Percentiles rank a stretch among this genome's conserved stretches.
Conservation (phyloP, 2,329 filamentous ascomycete species). For the Emericellopsis atlantica region DNA sequence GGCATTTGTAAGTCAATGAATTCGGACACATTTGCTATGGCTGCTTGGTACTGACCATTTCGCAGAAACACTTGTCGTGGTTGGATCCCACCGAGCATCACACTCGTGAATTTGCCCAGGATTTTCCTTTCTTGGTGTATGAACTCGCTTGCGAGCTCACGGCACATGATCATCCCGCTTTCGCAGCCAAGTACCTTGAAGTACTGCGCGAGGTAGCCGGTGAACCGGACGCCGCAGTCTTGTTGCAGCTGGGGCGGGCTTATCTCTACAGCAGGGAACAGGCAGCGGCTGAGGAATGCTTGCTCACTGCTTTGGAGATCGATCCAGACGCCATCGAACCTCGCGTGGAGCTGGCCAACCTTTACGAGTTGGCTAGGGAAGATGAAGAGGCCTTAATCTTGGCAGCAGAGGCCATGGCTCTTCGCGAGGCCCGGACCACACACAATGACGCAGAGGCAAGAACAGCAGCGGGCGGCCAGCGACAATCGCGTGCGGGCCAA, state of each 20-base stretch:
- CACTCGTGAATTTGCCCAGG: conserved; percentile 35
- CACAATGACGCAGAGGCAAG: too few species aligned
- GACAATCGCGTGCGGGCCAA: too few species aligned
- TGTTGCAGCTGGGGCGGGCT: conserved; percentile 51
- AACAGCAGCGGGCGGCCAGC: too few species aligned
- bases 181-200: conserved; percentile 43
- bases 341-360: conserved; percentile 65
- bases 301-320: conserved; percentile 59
- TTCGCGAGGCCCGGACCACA: conserved; percentile 32
- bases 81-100: conserved; percentile 50
- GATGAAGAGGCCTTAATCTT: conserved; percentile 67
- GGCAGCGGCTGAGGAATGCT: conserved; percentile 63
- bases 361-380: conserved; percentile 67
- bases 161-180: conserved; percentile 11
- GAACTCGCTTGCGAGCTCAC: conserved; percentile 42
- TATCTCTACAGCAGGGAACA: conserved; percentile 52
- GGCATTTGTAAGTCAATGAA: conserved; percentile 47
- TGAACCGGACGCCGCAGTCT: conserved; percentile 35
- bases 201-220: conserved; percentile 35
- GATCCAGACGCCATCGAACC: conserved; percentile 64
- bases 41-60: conserved; percentile 5
- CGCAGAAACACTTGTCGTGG: conserved; percentile 53
- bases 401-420: conserved; percentile 59
- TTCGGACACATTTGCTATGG: not conserved
- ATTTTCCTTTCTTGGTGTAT: conserved; percentile 69